Base-by-base conservation (phyloP, 2,329 filamentous ascomycete species). In the Verticillium albo-atrum region DNA sequence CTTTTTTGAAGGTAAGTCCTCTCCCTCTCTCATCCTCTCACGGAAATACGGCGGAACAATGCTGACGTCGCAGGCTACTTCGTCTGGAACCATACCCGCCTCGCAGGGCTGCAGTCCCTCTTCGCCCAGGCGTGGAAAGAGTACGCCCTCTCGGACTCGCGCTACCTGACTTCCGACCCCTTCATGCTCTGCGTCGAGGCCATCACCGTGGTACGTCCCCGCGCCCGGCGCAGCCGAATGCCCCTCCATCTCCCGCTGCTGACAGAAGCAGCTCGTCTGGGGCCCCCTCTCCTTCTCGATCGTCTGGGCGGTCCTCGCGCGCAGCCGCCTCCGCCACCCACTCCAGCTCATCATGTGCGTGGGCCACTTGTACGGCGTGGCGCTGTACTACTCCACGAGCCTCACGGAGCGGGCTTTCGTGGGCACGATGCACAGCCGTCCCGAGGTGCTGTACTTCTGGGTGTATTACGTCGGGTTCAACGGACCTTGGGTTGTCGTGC, bases 81-180 rank as follows among this genome's bases (percentile, higher is more conserved):
- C 70, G 81, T 92, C 63, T 73, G 84, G 63, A 86, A 93, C 70
- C 89, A 91, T 71, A 74, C 78, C 25, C 77, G 76, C 26, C 81
- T 97, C 71, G 85, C 87, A 0, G 78, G 82, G 12, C 85, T 85
- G 61, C 88, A 92, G 70, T 86, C 88, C 58, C 75, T 95, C 7
- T 89, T 93, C 59, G 91, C 89, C 3, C 91, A 97, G 77, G 79
- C 96, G 52, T 97, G 92, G 92, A 97, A 97, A 71, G 92, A 97
- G 74, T 97, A 97, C 71, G 83, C 90, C 3, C 81, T 93, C 34
- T 93, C 90, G 2, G 92, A 97, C 75, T 96, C 92, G 58, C 83
- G 92, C 51, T 97, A 97, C 70, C 78, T 97, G 66, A 92, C 89
- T 2, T 86, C 87, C 20, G 90, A 95, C 69, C 82, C 88, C 1